These are phyloP conservation scores for Xylariaceae sp. DNA, from an alignment of 2,329 filamentous ascomycete species.

Conservation along the genomic window DNA sequence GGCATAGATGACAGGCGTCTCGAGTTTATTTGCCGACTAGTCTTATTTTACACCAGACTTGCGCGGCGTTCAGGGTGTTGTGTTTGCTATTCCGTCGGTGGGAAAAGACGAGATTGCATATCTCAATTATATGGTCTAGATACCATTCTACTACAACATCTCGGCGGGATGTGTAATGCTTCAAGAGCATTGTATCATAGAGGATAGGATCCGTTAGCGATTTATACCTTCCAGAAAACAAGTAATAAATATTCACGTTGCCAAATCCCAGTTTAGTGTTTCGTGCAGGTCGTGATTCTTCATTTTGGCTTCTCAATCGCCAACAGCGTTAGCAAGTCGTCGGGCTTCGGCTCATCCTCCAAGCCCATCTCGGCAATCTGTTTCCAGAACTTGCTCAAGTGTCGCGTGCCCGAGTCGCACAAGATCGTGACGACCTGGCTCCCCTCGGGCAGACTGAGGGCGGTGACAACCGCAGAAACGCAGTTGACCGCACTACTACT, in stretches of 20 bases:
- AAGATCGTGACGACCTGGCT: conserved; percentile 80
- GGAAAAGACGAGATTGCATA: conserved; percentile 5
- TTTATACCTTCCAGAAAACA: background rate
- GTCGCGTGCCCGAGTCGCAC: conserved; percentile 80
- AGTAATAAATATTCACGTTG: background rate
- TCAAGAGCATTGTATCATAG: conserved; percentile 18
- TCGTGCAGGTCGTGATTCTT: conserved; percentile 6
- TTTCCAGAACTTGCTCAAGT: conserved; percentile 86
- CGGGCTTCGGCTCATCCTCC: conserved; percentile 55
- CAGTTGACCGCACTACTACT: conserved; percentile 98
- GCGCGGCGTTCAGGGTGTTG: conserved; percentile 19
- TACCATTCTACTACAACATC: background rate
- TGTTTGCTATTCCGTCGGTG: background rate
- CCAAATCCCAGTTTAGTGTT: background rate
- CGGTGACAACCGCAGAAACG: conserved; percentile 73
- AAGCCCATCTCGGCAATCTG: conserved; percentile 69
- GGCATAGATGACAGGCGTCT: conserved; percentile 21
- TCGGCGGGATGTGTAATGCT: conserved; percentile 1
- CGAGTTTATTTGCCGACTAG: conserved; percentile 7
- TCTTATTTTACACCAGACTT: conserved; percentile 16
- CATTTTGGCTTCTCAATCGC: conserved; percentile 43
- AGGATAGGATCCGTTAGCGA: conserved; percentile 8
- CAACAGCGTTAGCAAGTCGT: conserved; percentile 54
- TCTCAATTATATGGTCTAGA: background rate
- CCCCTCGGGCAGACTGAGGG: conserved; percentile 61